A percentile compares a stretch with the other conserved stretches of the same genome.
phyloP scores from a whole-genome alignment of 148 eudicot genomes.

The Rhododendron henanense region DNA sequence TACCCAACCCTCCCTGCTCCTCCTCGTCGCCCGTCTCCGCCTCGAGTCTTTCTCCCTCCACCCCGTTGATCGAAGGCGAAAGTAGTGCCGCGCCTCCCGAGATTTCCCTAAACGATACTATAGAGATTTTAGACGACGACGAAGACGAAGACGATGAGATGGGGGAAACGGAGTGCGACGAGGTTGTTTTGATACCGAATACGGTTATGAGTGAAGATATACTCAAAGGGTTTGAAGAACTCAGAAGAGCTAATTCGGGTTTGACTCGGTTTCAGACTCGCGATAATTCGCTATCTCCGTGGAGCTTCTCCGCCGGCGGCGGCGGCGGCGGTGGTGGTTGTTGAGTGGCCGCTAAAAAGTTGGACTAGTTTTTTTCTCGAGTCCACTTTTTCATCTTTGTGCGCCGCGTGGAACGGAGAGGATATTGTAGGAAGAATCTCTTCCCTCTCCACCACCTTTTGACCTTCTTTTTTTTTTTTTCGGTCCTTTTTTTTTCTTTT shows the following conservation, averaged over 20 bases:
- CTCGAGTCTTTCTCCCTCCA: constrained; percentile 17
- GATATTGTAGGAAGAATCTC: constrained; percentile 13
- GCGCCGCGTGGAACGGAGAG: constrained; percentile 5
- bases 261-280: neutral
- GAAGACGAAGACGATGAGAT: constrained; percentile 12
- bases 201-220: constrained; percentile 14
- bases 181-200: constrained; percentile 19
- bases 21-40: constrained; percentile 22
- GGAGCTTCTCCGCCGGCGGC: neutral
- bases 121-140: neutral
- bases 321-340: neutral
- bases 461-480: neutral
- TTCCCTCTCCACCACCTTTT: neutral
- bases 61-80: constrained; percentile 21
- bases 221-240: constrained; percentile 24
- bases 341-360: constrained; percentile 8
- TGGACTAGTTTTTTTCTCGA: neutral
- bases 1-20: constrained; percentile 14
- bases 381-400: neutral
- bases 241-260: neutral
- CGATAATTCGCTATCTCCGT: neutral
- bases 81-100: neutral
- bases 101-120: neutral
- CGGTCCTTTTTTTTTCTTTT: neutral
- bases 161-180: constrained; percentile 12